Percentiles rank a stretch among this genome's conserved stretches.
phyloP scores from a whole-genome alignment of 495 filamentous ascomycete species.

The Tuber indicum region DNA sequence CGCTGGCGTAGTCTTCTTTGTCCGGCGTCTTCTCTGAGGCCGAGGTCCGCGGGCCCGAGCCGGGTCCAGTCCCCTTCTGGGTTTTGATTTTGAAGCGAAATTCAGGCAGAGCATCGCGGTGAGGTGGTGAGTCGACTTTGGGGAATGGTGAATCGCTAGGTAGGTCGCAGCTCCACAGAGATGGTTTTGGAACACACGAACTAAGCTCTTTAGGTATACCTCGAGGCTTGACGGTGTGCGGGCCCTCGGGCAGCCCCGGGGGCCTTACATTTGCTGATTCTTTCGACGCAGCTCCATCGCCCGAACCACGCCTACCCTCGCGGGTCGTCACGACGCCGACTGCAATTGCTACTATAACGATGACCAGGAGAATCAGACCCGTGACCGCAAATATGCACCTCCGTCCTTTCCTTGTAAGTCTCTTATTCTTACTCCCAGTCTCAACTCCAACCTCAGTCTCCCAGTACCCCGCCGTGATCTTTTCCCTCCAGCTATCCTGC shows the following conservation, averaged over 20 bases:
- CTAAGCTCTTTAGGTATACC: background rate
- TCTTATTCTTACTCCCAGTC: constrained; percentile 15
- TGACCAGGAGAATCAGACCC: constrained; percentile 13
- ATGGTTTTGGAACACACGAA: constrained; percentile 15
- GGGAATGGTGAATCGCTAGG: constrained; percentile 29
- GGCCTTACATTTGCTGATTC: background rate
- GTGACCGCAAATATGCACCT: constrained; percentile 14
- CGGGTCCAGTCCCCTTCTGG: constrained; percentile 1
- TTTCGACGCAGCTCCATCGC: background rate
- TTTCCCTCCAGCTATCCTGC: constrained; percentile 5
- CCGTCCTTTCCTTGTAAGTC: constrained; percentile 20
- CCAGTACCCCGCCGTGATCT: constrained; percentile 26
- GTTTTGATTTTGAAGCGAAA: constrained; percentile 32
- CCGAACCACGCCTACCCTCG: background rate
- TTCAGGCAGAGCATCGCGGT: constrained; percentile 10
- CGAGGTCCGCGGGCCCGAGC: constrained; percentile 12
- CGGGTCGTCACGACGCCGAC: constrained; percentile 21
- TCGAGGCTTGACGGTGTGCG: constrained; percentile 12
- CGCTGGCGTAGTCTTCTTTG: constrained; percentile 20
- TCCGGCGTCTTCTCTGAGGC: constrained; percentile 16
- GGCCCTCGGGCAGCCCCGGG: constrained; percentile 23
- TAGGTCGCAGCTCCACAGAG: constrained; percentile 33
- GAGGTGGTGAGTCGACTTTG: background rate
- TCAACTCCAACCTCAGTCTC: constrained; percentile 14
- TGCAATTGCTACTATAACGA: constrained; percentile 21